Conservation (phyloP, 2,329 filamentous ascomycete genomes). For the Alternaria viburni region DNA sequence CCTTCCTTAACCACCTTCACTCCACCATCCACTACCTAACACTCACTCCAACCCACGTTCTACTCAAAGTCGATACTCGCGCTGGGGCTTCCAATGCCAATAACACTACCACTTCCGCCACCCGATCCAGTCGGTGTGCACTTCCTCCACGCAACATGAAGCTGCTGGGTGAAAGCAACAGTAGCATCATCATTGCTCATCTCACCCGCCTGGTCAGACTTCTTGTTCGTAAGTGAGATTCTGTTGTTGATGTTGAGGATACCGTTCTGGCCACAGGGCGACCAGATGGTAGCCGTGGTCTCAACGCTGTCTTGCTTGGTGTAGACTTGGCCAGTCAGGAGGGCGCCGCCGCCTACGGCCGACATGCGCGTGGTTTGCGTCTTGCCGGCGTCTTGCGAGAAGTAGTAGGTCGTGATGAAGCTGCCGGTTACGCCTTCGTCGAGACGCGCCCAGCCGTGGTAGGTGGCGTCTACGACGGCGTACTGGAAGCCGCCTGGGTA, state of each 20-base stretch:
- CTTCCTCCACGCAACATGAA: constrained; percentile 42
- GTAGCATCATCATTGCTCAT: constrained; percentile 45
- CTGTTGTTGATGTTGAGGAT: constrained; percentile 46
- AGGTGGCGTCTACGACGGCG: constrained; percentile 44
- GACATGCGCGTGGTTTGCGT: constrained; percentile 37
- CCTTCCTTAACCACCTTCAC: neutral
- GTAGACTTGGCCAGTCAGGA: constrained; percentile 52
- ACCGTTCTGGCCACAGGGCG: constrained; percentile 41
- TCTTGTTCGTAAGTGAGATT: constrained; percentile 31
- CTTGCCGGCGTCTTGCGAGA: constrained; percentile 43
- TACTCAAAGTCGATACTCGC: constrained; percentile 22
- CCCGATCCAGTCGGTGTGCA: constrained; percentile 18
- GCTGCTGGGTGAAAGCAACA: constrained; percentile 44
- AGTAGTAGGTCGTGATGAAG: constrained; percentile 47
- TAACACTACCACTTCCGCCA: constrained; percentile 19
- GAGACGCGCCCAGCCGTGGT: constrained; percentile 46
- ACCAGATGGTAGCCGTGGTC: constrained; percentile 44
- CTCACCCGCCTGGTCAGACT: constrained; percentile 32
- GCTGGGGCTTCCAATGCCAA: constrained; percentile 34
- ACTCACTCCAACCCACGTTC: neutral
- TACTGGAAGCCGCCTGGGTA: constrained; percentile 49
- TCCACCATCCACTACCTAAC: neutral
- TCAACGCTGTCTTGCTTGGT: constrained; percentile 52
- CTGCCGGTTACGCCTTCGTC: constrained; percentile 43
- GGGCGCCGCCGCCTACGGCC: constrained; percentile 46